Evolutionary conservation across 495 filamentous ascomycete species (phyloP).

Genomic region (Aspergillus diversus): DNA sequence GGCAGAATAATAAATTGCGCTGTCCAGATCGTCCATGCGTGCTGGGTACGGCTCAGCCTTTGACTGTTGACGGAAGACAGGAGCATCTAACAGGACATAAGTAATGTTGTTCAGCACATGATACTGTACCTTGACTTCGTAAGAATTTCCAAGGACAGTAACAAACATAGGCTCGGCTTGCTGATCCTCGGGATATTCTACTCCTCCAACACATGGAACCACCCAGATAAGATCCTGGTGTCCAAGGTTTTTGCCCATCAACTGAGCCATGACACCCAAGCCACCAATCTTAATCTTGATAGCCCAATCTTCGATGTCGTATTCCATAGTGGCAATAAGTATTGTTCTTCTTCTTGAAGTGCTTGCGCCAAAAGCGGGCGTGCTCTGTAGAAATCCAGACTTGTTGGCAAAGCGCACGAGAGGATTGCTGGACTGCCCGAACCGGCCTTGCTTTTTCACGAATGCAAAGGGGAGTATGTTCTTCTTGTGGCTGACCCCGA

Average conservation of each 20-base stretch:
- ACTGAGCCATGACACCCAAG: conserved; percentile 69
- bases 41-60: conserved; percentile 69
- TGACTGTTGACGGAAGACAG: conserved; percentile 71
- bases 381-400: conserved; percentile 50
- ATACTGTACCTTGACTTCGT: conserved; percentile 69
- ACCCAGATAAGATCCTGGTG: conserved; percentile 76
- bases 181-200: conserved; percentile 66
- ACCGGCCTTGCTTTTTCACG: conserved; percentile 31
- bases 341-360: conserved; percentile 54
- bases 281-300: conserved; percentile 79
- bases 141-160: conserved; percentile 65
- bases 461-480: conserved; percentile 43
- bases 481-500: conserved; percentile 60
- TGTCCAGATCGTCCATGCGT: conserved; percentile 75
- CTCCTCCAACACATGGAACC: conserved; percentile 72
- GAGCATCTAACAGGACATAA: conserved; percentile 71
- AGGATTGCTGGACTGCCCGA: conserved; percentile 33
- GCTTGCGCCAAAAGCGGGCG: conserved; percentile 48
- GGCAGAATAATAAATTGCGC: conserved; percentile 72
- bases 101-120: conserved; percentile 70
- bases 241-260: conserved; percentile 71
- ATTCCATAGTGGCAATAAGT: conserved; percentile 73
- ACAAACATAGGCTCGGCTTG: conserved; percentile 66
- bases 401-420: conserved; percentile 43
- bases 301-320: conserved; percentile 71